Conservation (phyloP, 192 early-diverging fungal genomes). For the Paraglomus occultum region DNA sequence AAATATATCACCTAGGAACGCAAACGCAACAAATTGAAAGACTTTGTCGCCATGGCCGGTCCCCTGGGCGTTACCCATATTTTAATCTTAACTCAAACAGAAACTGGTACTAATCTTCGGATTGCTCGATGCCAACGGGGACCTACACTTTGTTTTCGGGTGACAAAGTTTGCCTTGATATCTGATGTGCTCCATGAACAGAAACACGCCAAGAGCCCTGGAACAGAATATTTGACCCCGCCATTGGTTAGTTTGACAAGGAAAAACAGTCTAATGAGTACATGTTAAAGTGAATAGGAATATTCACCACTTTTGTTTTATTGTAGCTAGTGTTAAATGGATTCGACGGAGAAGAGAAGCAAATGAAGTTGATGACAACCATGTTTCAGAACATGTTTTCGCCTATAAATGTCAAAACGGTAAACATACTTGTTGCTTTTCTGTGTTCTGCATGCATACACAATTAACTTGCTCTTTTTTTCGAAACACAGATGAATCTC, state of each 20-base stretch:
- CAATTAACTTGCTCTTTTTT: neutral
- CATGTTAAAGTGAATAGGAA: no score
- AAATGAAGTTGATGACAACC: slow-evolving; percentile 89
- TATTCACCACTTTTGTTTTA: neutral
- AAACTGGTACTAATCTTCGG: slow-evolving; percentile 78
- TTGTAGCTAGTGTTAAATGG: slow-evolving; percentile 73
- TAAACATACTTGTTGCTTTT: slow-evolving; percentile 36
- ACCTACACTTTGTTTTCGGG: slow-evolving; percentile 87
- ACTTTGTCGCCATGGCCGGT: slow-evolving; percentile 86
- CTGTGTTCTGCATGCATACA: slow-evolving; percentile 12
- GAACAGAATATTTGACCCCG: slow-evolving; percentile 70
- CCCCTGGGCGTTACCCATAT: slow-evolving; percentile 87
- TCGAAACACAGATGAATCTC: slow-evolving; percentile 72
- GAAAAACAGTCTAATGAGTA: no score
- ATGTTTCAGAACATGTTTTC: slow-evolving; percentile 98
- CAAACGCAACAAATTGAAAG: slow-evolving; percentile 86
- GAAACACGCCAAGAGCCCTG: slow-evolving; percentile 72
- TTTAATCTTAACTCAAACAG: slow-evolving; percentile 83
- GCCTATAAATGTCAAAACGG: slow-evolving; percentile 87
- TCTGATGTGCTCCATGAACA: slow-evolving; percentile 83
- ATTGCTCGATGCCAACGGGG: slow-evolving; percentile 87
- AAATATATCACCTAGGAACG: slow-evolving; percentile 61
- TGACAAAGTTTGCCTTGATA: slow-evolving; percentile 75
- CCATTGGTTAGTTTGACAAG: slow-evolving; percentile 59
- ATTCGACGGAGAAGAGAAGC: slow-evolving; percentile 65